Evolutionary conservation across 371 early-diverging fungal genomes (phyloP), one percentile per base, ranked within the genome.

Genomic region (Mortierella sp.): DNA sequence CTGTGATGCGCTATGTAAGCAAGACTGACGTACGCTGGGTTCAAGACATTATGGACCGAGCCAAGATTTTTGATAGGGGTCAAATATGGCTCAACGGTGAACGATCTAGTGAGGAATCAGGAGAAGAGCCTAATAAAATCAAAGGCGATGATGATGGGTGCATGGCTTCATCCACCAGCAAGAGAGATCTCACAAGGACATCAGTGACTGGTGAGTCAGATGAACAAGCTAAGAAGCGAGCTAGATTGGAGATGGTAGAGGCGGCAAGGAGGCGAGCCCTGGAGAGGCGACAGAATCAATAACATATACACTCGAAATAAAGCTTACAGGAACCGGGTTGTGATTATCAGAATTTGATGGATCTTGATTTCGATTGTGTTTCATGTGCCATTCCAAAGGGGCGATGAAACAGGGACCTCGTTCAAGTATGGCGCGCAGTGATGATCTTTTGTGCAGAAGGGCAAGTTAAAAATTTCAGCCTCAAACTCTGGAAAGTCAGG

Each of bases 1-100:
- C 92, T 0, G 85, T 90, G 18, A 90, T 94, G 90, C 90, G 91
- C 28, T 87, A 88, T 37, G 92, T 90, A 14, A 89, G 90, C 64
- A 91, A 91, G 66, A 85, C 92, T 16, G 83, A 83, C 20, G 43
- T 74, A 26, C 71, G 78, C 8, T 85, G 85, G 85, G 75, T 72
- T 20, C 64, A 77, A 51, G 76, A 64, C 11, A 81, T 65, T 14
- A 18, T 85, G 51, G 76, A 81, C 30, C 70, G 81, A 12, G 75
- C 78, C 47, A 75, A 78, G 59, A 54, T 75, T 24, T 72, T 68
- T 64, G 84, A 73, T 16, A 63, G 54, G 22, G 76, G 73, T 2
- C n/a, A 61, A 9, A 73, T 72, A 5, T 77, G 77, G 76, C 61
- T 77, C 1, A 75, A 79, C 39, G 64, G 75, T 18, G 84, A 83